Conservation (phyloP, 768 basidiomycete species). For the Tubosaeta brunneosetosa region DNA sequence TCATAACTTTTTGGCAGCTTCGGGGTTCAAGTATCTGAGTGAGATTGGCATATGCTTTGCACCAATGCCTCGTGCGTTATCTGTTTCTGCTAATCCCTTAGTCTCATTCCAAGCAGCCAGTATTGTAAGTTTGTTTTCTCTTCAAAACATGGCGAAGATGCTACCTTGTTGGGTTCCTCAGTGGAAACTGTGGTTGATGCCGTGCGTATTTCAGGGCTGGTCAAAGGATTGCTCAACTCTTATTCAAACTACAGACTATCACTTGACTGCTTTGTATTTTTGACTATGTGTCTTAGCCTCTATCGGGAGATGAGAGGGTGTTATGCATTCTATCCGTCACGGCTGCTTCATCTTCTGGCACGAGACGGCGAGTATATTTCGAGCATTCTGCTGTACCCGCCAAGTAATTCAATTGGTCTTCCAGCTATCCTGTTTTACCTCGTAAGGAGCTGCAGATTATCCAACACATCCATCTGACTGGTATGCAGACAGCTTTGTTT, state of each 20-base stretch:
- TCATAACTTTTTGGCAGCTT: neutral
- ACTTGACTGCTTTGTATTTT: conserved; percentile 1
- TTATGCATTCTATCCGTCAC: neutral
- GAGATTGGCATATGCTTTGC: conserved; percentile 10
- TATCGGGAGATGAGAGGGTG: neutral
- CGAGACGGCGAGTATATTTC: conserved; percentile 18
- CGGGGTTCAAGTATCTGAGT: conserved; percentile 5
- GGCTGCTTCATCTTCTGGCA: conserved; percentile 11
- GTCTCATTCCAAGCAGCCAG: conserved; percentile 5
- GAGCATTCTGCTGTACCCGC: neutral
- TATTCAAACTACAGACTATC: conserved; percentile 7
- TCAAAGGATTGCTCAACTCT: neutral
- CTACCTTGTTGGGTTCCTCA: neutral
- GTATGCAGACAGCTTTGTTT: conserved; percentile 8
- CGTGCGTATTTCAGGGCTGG: conserved; percentile 7
- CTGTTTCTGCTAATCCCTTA: neutral
- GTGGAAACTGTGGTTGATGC: conserved; percentile 7
- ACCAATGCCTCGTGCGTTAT: conserved; percentile 10
- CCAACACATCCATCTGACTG: neutral
- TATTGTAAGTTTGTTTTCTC: conserved; percentile 2
- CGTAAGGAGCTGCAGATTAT: conserved; percentile 2
- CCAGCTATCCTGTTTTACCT: conserved; percentile 16
- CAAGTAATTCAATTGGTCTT: neutral
- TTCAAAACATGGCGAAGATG: neutral
- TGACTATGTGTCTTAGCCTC: neutral